Evolutionary conservation across 768 basidiomycete species (phyloP).

Genomic region (Serpula lacrymans): DNA sequence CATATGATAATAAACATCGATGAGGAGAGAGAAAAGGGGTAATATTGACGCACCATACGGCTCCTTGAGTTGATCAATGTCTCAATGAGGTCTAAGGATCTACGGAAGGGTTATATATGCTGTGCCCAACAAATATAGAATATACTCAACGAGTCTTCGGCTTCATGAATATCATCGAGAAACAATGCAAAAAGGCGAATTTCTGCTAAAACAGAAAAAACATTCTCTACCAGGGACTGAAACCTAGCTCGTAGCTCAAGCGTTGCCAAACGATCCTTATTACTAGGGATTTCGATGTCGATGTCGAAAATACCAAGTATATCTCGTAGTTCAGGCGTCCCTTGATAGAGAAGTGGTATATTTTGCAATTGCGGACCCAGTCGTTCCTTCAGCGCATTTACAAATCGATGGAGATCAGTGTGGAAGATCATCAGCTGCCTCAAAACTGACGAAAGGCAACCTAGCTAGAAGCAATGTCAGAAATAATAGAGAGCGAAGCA

Average conservation of each 20-base stretch:
- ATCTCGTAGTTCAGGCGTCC: slow-evolving; percentile 66
- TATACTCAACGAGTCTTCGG: slow-evolving; percentile 57
- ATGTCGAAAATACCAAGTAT: slow-evolving; percentile 57
- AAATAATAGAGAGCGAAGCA: neutral
- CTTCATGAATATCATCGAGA: slow-evolving; percentile 72
- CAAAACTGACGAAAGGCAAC: slow-evolving; percentile 67
- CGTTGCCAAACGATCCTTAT: slow-evolving; percentile 54
- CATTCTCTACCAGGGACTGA: slow-evolving; percentile 66
- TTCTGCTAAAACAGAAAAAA: slow-evolving; percentile 66
- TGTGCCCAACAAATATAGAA: slow-evolving; percentile 1
- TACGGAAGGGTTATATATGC: slow-evolving; percentile 18
- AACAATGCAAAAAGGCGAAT: slow-evolving; percentile 69
- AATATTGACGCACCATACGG: slow-evolving; percentile 48
- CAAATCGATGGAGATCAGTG: slow-evolving; percentile 66
- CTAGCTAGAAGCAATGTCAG: slow-evolving; percentile 38
- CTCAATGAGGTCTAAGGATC: slow-evolving; percentile 63
- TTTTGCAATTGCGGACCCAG: slow-evolving; percentile 71
- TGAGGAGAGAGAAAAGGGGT: neutral
- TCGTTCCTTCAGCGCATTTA: slow-evolving; percentile 51
- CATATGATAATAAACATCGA: slow-evolving; percentile 2
- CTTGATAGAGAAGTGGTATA: slow-evolving; percentile 66
- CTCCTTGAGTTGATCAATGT: slow-evolving; percentile 63
- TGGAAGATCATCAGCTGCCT: slow-evolving; percentile 74
- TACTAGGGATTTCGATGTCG: slow-evolving; percentile 42
- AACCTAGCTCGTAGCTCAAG: slow-evolving; percentile 66